Evolutionary conservation across 257 asterid genomes (phyloP).

Genomic region (Hygrophila difformis): DNA sequence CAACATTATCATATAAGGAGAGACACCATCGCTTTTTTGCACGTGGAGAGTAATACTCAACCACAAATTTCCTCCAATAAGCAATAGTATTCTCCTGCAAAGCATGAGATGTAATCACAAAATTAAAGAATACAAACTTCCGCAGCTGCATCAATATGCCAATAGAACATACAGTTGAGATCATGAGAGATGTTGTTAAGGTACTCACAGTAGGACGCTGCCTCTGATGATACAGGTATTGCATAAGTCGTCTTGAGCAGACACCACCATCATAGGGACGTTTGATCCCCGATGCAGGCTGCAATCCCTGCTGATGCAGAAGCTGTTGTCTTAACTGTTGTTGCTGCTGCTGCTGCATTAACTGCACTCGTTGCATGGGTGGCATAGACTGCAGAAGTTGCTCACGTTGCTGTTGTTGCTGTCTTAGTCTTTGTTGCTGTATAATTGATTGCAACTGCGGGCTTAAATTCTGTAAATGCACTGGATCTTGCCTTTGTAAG

Average conservation of each 20-base stretch:
- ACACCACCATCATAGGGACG: slow-evolving; percentile 87
- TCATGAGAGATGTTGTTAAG: slow-evolving; percentile 4
- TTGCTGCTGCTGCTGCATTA: slow-evolving; percentile 77
- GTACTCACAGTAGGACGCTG: slow-evolving; percentile 86
- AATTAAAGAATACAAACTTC: too few species aligned
- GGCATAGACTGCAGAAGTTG: slow-evolving; percentile 77
- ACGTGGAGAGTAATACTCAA: slow-evolving; percentile 91
- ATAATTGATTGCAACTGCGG: slow-evolving; percentile 76
- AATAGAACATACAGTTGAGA: slow-evolving; percentile 1
- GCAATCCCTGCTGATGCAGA: slow-evolving; percentile 63
- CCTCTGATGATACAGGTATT: slow-evolving; percentile 87
- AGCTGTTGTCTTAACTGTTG: slow-evolving; percentile 66
- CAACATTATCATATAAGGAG: slow-evolving; percentile 79
- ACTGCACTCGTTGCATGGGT: slow-evolving; percentile 71
- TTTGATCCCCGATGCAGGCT: slow-evolving; percentile 61
- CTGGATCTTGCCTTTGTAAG: slow-evolving; percentile 59
- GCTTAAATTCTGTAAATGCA: slow-evolving; percentile 61
- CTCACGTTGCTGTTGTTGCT: slow-evolving; percentile 47
- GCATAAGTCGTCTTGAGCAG: slow-evolving; percentile 93
- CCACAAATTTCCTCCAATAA: slow-evolving; percentile 95
- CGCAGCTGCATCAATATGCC: slow-evolving; percentile 1
- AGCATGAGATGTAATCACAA: not conserved
- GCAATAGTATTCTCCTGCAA: slow-evolving; percentile 76
- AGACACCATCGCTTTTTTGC: slow-evolving; percentile 98
- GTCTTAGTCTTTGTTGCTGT: slow-evolving; percentile 85